phyloP scores from a whole-genome alignment of 257 asterid species.

The Pogostemon cablin region DNA sequence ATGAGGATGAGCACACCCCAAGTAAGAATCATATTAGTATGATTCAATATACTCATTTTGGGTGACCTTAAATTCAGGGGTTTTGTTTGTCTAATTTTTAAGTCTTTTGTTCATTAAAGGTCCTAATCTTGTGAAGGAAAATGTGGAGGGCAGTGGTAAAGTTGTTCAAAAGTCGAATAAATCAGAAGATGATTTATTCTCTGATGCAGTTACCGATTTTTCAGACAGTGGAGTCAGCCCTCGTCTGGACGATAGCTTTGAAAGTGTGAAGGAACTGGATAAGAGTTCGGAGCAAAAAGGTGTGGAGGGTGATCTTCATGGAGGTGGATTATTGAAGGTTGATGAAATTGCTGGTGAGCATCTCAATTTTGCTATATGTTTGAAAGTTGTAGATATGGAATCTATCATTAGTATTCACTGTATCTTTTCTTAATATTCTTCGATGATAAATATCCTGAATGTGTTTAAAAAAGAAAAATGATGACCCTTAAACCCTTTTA shows the following conservation, averaged over 20 bases:
- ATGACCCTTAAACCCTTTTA: not conserved
- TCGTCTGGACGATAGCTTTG: slow-evolving; percentile 41
- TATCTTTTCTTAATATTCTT: slow-evolving; percentile 3
- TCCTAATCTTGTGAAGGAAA: slow-evolving; percentile 45
- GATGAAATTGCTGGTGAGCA: slow-evolving; percentile 51
- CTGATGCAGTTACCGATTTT: slow-evolving; percentile 79
- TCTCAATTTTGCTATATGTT: slow-evolving; percentile 10
- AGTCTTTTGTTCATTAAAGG: slow-evolving; percentile 45
- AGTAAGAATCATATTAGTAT: slow-evolving; percentile 43
- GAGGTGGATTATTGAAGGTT: slow-evolving; percentile 32
- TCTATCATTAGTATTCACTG: not conserved
- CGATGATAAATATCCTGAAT: too few relatives aligned
- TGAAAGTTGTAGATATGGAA: too few relatives aligned
- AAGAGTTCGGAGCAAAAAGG: slow-evolving; percentile 37
- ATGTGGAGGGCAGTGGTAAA: slow-evolving; percentile 44
- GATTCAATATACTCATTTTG: slow-evolving; percentile 11
- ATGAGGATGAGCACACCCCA: slow-evolving; percentile 57
- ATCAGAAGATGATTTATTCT: slow-evolving; percentile 74
- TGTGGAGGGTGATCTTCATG: slow-evolving; percentile 40
- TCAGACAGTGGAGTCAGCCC: slow-evolving; percentile 61
- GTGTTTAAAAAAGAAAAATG: not conserved
- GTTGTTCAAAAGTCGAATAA: slow-evolving; percentile 46
- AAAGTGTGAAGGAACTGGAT: slow-evolving; percentile 33
- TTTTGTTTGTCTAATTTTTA: not conserved
- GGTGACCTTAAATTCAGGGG: slow-evolving; percentile 16